These are phyloP conservation scores for Citropsis articulata DNA, from an alignment of 345 rosid genomes.

Conservation along the genomic window DNA sequence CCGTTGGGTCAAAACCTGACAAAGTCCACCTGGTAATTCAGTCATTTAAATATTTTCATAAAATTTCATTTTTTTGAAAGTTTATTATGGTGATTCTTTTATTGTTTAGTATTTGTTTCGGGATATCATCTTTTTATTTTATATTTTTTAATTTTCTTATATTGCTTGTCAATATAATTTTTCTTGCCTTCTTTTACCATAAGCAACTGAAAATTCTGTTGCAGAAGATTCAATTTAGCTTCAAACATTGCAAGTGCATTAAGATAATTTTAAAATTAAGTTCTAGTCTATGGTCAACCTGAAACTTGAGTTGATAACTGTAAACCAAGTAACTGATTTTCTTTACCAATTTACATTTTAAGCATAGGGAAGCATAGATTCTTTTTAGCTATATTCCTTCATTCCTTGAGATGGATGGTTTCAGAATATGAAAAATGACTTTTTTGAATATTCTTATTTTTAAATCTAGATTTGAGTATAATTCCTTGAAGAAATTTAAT, in stretches of 20 bases:
- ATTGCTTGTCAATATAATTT: slow-evolving; percentile 3
- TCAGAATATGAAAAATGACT: background rate
- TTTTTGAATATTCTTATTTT: background rate
- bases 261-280: background rate
- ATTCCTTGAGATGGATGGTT: slow-evolving; percentile 3
- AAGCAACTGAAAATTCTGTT: background rate
- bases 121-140: background rate
- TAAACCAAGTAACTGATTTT: background rate
- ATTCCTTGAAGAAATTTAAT: background rate
- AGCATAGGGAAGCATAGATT: background rate
- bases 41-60: background rate
- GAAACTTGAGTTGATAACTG: background rate
- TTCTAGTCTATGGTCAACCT: background rate
- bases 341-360: background rate
- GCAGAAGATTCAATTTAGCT: background rate
- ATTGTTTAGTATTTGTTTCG: background rate
- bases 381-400: background rate
- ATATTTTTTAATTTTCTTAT: background rate
- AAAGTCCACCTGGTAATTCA: slow-evolving; percentile 76
- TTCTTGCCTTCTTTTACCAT: background rate
- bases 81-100: background rate
- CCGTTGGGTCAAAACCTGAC: slow-evolving; percentile 84
- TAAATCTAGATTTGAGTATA: background rate
- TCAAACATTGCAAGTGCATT: background rate
- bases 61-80: slow-evolving; percentile 2